These are phyloP conservation scores for Syzygium grande DNA, from an alignment of 345 rosid species.

Conservation along the genomic window DNA sequence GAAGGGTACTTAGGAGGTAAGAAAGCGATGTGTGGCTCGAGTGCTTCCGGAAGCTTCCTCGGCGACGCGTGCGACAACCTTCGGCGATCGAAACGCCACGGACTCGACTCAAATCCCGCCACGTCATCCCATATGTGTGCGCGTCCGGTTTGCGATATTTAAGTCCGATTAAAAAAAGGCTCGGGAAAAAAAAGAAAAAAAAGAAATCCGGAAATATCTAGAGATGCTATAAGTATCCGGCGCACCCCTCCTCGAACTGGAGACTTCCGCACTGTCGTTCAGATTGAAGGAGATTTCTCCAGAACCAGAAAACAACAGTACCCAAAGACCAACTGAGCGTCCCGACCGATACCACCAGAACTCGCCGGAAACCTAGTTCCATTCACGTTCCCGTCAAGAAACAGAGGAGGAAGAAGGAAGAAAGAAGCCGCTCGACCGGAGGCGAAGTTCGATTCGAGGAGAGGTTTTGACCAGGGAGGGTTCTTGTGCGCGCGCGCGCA, in stretches of 20 bases:
- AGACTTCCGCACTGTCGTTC: neutral
- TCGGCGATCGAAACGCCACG: neutral
- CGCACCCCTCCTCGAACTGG: neutral
- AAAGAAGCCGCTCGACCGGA: neutral
- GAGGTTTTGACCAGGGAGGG: neutral
- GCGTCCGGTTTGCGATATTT: neutral
- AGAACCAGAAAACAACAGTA: neutral
- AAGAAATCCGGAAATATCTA: neutral
- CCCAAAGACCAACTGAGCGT: neutral
- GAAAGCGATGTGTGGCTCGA: neutral
- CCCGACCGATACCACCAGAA: neutral
- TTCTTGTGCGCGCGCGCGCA: neutral
- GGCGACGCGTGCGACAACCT: conserved; percentile 1
- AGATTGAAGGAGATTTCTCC: neutral
- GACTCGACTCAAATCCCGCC: neutral
- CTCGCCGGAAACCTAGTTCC: neutral
- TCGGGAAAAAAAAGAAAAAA: neutral
- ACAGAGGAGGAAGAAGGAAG: neutral
- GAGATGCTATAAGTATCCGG: conserved; percentile 2
- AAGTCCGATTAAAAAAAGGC: no score
- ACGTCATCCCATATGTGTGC: neutral
- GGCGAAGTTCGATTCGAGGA: neutral
- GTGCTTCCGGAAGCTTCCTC: conserved; percentile 17
- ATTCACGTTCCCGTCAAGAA: neutral
- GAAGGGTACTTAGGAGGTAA: neutral